phyloP scores from a whole-genome alignment of 306 rosid species.

The Delonix regia region DNA sequence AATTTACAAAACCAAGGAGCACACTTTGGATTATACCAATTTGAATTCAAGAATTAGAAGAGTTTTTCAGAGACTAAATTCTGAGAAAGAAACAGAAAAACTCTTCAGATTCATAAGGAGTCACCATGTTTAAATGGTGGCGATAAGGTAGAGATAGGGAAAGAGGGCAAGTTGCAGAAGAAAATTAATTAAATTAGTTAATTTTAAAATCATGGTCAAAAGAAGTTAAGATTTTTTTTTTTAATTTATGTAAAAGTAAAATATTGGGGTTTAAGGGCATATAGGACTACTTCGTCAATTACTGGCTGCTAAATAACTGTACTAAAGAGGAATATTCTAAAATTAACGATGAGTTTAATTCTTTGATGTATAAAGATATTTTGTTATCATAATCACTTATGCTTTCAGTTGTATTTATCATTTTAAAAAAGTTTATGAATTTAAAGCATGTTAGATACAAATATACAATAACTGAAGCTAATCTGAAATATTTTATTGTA shows the following conservation, averaged over 20 bases:
- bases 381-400: too few species aligned
- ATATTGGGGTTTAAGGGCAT: background rate
- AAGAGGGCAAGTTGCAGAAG: background rate
- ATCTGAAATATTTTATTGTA: too few species aligned
- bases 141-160: background rate
- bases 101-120: background rate
- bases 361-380: background rate
- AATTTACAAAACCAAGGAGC: background rate
- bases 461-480: too few species aligned
- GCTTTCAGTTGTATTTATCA: too few species aligned
- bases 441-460: too few species aligned
- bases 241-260: background rate
- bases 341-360: background rate
- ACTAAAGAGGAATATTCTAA: constrained; percentile 31
- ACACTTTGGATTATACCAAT: too few species aligned
- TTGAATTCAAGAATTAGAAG: too few species aligned
- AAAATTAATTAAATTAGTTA: background rate
- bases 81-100: background rate
- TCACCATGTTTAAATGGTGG: background rate
- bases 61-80: too few species aligned
- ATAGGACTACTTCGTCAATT: too few species aligned
- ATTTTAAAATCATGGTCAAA: too few species aligned
- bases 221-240: too few species aligned
- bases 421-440: too few species aligned
- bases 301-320: background rate